Conservation (phyloP, 148 eudicot genomes). For the Vaccinium darrowii region DNA sequence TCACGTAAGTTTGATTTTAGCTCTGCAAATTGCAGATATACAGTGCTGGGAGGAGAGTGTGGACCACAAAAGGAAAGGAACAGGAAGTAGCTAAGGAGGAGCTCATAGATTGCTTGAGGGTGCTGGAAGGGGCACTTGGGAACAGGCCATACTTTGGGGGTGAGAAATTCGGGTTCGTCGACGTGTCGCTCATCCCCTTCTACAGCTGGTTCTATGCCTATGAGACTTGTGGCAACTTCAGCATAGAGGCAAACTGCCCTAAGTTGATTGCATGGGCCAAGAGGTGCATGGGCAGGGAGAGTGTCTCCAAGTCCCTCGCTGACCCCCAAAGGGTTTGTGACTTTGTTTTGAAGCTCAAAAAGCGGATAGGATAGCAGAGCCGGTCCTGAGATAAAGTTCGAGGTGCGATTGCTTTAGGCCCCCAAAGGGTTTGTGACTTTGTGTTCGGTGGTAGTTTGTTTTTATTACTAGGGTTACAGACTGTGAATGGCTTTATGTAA, state of each 20-base stretch:
- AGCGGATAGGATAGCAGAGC: not conserved
- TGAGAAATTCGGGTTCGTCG: slow-evolving; percentile 35
- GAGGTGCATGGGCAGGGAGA: slow-evolving; percentile 47
- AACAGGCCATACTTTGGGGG: slow-evolving; percentile 11
- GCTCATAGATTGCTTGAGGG: slow-evolving; percentile 25
- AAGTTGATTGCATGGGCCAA: slow-evolving; percentile 39
- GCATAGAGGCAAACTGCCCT: slow-evolving; percentile 35
- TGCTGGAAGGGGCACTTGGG: slow-evolving; percentile 42
- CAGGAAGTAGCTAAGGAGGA: slow-evolving; percentile 33
- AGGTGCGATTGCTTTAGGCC: too few species aligned
- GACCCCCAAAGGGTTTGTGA: not conserved
- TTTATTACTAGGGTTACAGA: not conserved
- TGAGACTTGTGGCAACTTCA: slow-evolving; percentile 25
- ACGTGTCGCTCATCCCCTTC: slow-evolving; percentile 34
- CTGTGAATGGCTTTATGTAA: not conserved
- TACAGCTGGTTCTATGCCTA: slow-evolving; percentile 33
- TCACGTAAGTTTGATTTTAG: not conserved
- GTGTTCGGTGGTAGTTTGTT: not conserved
- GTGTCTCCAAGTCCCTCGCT: slow-evolving; percentile 28
- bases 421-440: not conserved
- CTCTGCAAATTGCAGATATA: slow-evolving; percentile 7
- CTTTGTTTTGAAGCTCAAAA: not conserved
- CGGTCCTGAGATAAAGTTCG: too few species aligned
- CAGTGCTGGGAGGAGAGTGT: not conserved
- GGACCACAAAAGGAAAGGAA: slow-evolving; percentile 29